Conservation (phyloP, 2,329 filamentous ascomycete genomes). For the Falciphora oryzae region DNA sequence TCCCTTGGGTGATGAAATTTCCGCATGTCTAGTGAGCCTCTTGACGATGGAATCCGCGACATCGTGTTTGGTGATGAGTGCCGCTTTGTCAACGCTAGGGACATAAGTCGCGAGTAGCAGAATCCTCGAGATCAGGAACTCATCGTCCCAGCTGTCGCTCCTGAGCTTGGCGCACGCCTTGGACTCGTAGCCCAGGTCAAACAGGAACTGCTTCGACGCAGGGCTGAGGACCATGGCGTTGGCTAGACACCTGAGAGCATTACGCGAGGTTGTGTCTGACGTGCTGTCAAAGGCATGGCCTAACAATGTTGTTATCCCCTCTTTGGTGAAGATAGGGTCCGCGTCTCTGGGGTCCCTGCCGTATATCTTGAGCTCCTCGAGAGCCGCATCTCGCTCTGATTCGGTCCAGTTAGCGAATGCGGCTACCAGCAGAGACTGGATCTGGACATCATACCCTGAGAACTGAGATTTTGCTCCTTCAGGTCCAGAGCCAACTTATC, state of each 20-base stretch:
- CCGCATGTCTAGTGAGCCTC: slow-evolving; percentile 66
- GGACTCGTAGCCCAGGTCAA: slow-evolving; percentile 61
- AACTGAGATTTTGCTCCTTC: slow-evolving; percentile 48
- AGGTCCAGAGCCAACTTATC: slow-evolving; percentile 54
- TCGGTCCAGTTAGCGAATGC: background rate
- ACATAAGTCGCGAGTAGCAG: slow-evolving; percentile 77
- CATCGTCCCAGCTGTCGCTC: slow-evolving; percentile 71
- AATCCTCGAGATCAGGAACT: slow-evolving; percentile 77
- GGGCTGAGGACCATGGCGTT: slow-evolving; percentile 73
- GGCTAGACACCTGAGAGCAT: slow-evolving; percentile 75
- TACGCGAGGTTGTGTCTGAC: slow-evolving; percentile 59
- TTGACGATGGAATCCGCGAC: slow-evolving; percentile 63
- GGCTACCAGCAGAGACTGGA: background rate
- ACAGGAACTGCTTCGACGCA: slow-evolving; percentile 64
- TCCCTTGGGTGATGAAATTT: slow-evolving; percentile 28
- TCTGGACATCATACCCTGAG: slow-evolving; percentile 43
- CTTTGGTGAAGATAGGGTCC: slow-evolving; percentile 76
- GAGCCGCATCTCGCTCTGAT: slow-evolving; percentile 54
- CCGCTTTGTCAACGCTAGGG: slow-evolving; percentile 59
- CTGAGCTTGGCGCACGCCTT: slow-evolving; percentile 67
- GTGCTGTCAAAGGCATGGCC: slow-evolving; percentile 67
- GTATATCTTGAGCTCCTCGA: slow-evolving; percentile 71
- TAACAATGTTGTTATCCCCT: slow-evolving; percentile 70
- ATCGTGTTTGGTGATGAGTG: slow-evolving; percentile 59
- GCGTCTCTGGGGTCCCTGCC: slow-evolving; percentile 67